A percentile compares a stretch with the other conserved stretches of the same genome.
phyloP scores from a whole-genome alignment of 148 eudicot genomes.

The Rhododendron williamsianum region DNA sequence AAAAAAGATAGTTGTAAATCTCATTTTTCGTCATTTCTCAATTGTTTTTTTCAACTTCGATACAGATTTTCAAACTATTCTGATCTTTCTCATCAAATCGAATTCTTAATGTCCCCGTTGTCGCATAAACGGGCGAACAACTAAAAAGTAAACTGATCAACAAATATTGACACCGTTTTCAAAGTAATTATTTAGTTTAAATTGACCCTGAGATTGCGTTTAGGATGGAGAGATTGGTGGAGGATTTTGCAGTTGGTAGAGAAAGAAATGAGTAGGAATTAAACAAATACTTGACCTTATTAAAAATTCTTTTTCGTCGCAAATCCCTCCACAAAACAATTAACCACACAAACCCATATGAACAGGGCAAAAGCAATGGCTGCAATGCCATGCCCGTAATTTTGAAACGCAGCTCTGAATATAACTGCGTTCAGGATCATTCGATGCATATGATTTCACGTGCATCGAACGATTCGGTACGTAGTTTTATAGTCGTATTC shows the following conservation, averaged over 20 bases:
- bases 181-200: neutral
- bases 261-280: neutral
- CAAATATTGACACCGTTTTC: neutral
- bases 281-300: neutral
- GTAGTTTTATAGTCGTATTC: no score
- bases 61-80: neutral
- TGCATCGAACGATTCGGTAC: neutral
- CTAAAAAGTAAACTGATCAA: neutral
- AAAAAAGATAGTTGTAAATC: no score
- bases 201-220: neutral
- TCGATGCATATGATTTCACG: neutral
- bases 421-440: no score
- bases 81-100: neutral
- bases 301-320: neutral
- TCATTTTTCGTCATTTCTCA: neutral
- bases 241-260: neutral
- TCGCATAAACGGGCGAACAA: neutral
- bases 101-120: neutral
- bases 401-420: no score
- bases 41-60: no score
- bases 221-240: neutral
- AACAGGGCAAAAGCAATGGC: neutral
- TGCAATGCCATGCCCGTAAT: no score
- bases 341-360: neutral
- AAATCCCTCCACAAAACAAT: neutral